These are phyloP conservation scores for Mycena indigotica DNA, from an alignment of 768 basidiomycete genomes.

Conservation along the genomic window DNA sequence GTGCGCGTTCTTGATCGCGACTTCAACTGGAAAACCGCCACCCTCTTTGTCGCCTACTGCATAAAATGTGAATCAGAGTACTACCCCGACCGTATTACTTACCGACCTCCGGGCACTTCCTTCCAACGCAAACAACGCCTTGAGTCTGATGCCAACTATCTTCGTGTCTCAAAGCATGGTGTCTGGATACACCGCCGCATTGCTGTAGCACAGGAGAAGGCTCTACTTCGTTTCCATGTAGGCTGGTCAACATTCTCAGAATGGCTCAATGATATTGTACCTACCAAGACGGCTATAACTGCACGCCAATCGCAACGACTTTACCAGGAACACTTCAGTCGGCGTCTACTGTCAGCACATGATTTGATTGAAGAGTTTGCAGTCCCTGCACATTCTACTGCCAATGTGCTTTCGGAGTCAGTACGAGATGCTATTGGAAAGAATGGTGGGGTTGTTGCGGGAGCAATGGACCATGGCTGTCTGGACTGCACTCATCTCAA, in stretches of 20 bases:
- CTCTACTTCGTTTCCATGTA: constrained; percentile 26
- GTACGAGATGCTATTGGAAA: constrained; percentile 21
- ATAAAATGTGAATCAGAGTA: constrained; percentile 21
- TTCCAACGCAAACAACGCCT: constrained; percentile 4
- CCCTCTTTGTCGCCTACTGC: constrained; percentile 17
- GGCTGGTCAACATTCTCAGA: constrained; percentile 32
- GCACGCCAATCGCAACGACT: constrained; percentile 29
- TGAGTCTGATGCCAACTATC: constrained; percentile 23
- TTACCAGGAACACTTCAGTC: constrained; percentile 31
- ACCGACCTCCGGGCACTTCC: neutral
- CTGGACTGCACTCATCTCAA: constrained; percentile 7
- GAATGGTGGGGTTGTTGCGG: constrained; percentile 16
- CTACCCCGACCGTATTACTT: constrained; percentile 25
- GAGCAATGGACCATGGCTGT: constrained; percentile 9
- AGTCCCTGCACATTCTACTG: constrained; percentile 22
- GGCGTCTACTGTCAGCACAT: constrained; percentile 24
- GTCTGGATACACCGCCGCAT: constrained; percentile 29
- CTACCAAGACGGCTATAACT: constrained; percentile 15
- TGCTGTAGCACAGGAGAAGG: constrained; percentile 28
- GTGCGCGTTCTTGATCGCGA: neutral
- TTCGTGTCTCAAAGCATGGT: constrained; percentile 30
- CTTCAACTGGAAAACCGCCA: neutral
- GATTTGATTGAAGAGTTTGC: constrained; percentile 6
- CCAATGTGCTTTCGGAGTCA: constrained; percentile 6
- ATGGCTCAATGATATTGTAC: constrained; percentile 26